phyloP scores from a whole-genome alignment of 768 basidiomycete species.

The Collybiopsis confluens region DNA sequence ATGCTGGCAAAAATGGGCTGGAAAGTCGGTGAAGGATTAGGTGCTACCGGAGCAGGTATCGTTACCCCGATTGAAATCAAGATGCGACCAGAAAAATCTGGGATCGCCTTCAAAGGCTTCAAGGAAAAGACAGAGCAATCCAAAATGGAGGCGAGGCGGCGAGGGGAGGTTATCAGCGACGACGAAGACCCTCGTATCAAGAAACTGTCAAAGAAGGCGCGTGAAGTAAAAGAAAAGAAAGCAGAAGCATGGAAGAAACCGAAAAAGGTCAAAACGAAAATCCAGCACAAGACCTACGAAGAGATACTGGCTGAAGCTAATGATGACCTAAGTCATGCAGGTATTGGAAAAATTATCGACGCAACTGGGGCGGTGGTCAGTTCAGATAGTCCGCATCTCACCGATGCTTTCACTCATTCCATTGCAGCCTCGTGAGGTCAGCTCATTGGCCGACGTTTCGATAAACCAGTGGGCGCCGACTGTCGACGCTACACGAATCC shows the following conservation, averaged over 20 bases:
- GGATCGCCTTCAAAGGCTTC: slow-evolving; percentile 85
- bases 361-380: slow-evolving; percentile 88
- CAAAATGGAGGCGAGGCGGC: slow-evolving; percentile 71
- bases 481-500: slow-evolving; percentile 82
- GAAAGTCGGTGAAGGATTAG: slow-evolving; percentile 78
- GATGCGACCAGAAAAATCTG: slow-evolving; percentile 78
- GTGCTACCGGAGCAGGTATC: slow-evolving; percentile 72
- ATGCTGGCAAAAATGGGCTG: slow-evolving; percentile 97
- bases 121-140: slow-evolving; percentile 86
- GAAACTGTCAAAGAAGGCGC: slow-evolving; percentile 48
- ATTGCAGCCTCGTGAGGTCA: slow-evolving; percentile 78
- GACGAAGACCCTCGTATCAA: slow-evolving; percentile 52
- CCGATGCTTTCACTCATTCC: slow-evolving; percentile 7
- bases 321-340: slow-evolving; percentile 44
- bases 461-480: slow-evolving; percentile 82
- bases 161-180: slow-evolving; percentile 72
- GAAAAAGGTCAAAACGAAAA: slow-evolving; percentile 77
- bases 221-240: slow-evolving; percentile 53
- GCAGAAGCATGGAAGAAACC: slow-evolving; percentile 84
- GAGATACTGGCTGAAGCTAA: slow-evolving; percentile 89
- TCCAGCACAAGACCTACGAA: slow-evolving; percentile 97
- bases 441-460: slow-evolving; percentile 77
- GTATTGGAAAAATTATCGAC: slow-evolving; percentile 88
- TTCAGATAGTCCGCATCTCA: slow-evolving; percentile 10
- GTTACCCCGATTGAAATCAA: slow-evolving; percentile 86